Base-by-base conservation (phyloP, 2,329 filamentous ascomycete species). In the Alternaria sp. region DNA sequence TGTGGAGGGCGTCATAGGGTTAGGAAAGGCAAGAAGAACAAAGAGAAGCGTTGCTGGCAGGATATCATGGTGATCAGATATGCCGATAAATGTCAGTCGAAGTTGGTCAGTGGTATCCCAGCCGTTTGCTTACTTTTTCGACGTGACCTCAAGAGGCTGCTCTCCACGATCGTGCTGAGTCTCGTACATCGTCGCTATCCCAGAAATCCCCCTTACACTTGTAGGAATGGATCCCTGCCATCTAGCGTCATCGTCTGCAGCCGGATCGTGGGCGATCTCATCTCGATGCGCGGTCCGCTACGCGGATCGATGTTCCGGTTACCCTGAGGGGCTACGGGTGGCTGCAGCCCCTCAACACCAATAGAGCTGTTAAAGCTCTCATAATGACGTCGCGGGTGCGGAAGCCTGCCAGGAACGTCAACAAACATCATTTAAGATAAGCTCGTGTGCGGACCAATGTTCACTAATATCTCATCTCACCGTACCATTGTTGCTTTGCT, bases 1-100 rank as follows among this genome's bases (percentile, higher is more conserved):
- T n/a, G 59, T 45, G 20, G 49, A 55, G 22, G 70, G 68, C 0
- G 63, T 64, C 46, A 69, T 71, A 51, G 67, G 66, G 8, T 14
- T 50, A 16, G 52, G 52, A 11, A 60, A 32, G 9, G 36, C 9
- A 20, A 59, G 53, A 45, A 54, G 32, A 16, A 30, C 32, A 3
- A 45, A 14, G 34, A 59, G 57, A n/a, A 62, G 66, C 46, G 12
- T 69, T 32, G 64, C 64, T 51, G 63, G 64, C 8, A 57, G 65
- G 43, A 34, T 67, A 38, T 40, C 7, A 30, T 60, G 43, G 40
- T 52, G 43, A 60, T 60, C 10, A 20, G 10, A 25, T 25, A 14
- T 6, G 20, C 11, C n/a, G 32, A 11, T 6, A 14, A 7, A 22
- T 6, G 22, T 22, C 5, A 25, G 25, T 16, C 7, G 8, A 36